phyloP scores from a whole-genome alignment of 2,329 filamentous ascomycete species.

The Aspergillus sp. region DNA sequence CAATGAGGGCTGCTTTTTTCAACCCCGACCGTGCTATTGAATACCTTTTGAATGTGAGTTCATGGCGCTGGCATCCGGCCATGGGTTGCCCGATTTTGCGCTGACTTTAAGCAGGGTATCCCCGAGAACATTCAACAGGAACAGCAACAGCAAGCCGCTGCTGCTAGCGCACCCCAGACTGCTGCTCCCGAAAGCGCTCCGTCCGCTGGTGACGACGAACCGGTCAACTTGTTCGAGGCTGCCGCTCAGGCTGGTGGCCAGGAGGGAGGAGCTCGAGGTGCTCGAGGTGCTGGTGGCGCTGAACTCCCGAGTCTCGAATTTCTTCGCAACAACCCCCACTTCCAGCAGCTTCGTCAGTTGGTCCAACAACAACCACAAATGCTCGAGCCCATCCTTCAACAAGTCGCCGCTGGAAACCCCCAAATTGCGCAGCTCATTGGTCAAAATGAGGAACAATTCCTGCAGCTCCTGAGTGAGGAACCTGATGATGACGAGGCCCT shows the following conservation, averaged over 20 bases:
- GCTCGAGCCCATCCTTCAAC: slow-evolving; percentile 96
- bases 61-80: not conserved
- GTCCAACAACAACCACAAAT: slow-evolving; percentile 98
- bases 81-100: slow-evolving; percentile 6
- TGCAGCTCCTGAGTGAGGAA: slow-evolving; percentile 86
- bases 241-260: slow-evolving; percentile 71
- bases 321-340: slow-evolving; percentile 91
- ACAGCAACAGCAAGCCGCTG: slow-evolving; percentile 57
- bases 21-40: slow-evolving; percentile 97
- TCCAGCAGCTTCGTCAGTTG: slow-evolving; percentile 94
- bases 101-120: slow-evolving; percentile 66
- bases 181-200: slow-evolving; percentile 33
- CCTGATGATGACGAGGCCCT: slow-evolving; percentile 65
- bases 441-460: slow-evolving; percentile 88
- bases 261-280: slow-evolving; percentile 39
- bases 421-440: slow-evolving; percentile 91
- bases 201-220: slow-evolving; percentile 55
- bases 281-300: slow-evolving; percentile 50
- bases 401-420: slow-evolving; percentile 92
- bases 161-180: slow-evolving; percentile 47
- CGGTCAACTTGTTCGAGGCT: slow-evolving; percentile 88
- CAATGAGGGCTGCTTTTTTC: slow-evolving; percentile 94
- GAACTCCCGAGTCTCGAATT: slow-evolving; percentile 84
- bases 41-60: slow-evolving; percentile 80
- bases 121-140: slow-evolving; percentile 79